These are phyloP conservation scores for Paecilomyces niveus DNA, from an alignment of 2,329 filamentous ascomycete genomes.

Conservation along the genomic window DNA sequence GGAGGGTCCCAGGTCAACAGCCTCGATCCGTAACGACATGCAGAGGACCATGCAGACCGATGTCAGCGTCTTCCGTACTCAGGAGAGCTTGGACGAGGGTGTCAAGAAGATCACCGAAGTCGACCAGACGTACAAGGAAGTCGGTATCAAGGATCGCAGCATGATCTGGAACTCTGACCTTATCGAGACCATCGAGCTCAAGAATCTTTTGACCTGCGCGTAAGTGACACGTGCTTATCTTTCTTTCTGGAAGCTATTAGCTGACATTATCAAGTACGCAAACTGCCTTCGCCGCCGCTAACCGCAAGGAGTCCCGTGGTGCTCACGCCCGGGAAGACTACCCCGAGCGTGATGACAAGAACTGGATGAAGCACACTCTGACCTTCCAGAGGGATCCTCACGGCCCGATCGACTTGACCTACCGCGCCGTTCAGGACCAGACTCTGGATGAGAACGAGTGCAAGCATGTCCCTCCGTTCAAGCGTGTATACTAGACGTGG, in stretches of 20 bases:
- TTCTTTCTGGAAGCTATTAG: constrained; percentile 1
- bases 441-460: constrained; percentile 95
- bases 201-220: constrained; percentile 95
- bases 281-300: constrained; percentile 83
- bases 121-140: constrained; percentile 69
- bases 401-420: constrained; percentile 75
- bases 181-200: constrained; percentile 89
- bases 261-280: constrained; percentile 54
- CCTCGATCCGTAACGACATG: constrained; percentile 85
- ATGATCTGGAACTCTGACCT: constrained; percentile 99
- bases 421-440: constrained; percentile 72
- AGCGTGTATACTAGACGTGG: constrained; percentile 50
- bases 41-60: constrained; percentile 98
- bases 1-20: constrained; percentile 76
- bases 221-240: constrained; percentile 46
- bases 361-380: constrained; percentile 99
- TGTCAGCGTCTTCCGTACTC: constrained; percentile 92
- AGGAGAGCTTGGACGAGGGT: constrained; percentile 89
- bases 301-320: constrained; percentile 94
- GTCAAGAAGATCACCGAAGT: constrained; percentile 80
- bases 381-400: constrained; percentile 93
- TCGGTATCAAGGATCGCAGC: constrained; percentile 95
- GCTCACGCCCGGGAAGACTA: constrained; percentile 95
- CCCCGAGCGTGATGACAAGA: constrained; percentile 87
- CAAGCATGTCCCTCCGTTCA: constrained; percentile 93